Base-by-base conservation (phyloP, 148 eudicot genomes). In the Rhododendron ferrugineum region DNA sequence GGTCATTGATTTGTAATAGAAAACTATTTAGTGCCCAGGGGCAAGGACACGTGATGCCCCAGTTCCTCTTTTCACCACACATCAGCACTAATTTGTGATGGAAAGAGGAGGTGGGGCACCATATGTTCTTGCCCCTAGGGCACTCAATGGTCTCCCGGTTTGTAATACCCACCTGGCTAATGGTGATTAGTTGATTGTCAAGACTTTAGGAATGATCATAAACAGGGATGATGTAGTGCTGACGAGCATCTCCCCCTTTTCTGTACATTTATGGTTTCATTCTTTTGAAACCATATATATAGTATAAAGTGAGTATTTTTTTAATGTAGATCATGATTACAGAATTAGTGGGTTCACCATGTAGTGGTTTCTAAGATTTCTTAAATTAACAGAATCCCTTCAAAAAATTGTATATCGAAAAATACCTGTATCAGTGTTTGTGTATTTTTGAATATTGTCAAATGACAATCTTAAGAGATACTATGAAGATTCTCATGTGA, bases 261-360 rank as follows among this genome's bases (percentile, higher is more conserved):
- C 54, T 49, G 3, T 58, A 58, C 5, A 58, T 58, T 20, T 16
- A 4, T 56, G 60, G 22, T 54, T 54, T 54, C 60, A 54, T 54
- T 54, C 22, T 16, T 54, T 54, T 54, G 6, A 54, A 54, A 54
- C 22, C 60, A 54, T 16, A 54, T 2, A 11, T 54, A 15, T 14
- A 13, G 3, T 49, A 11, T 16, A 54, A 54, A 15, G 60, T 54
- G 60, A 54, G 15, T 54, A 54, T 54, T 54, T 16, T 54, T 54
- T n/a, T 58, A 58, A 58, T 22, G 64, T 20, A 22, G 64, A 58
- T 58, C 64, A 26, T 64, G 72, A n/a, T n/a, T 64, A 26, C 32
- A 66, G 34, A 60, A 84, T 28, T 84, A 86, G 84, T 81, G 87
- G 73, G 66, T 85, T 56, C 87, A 6, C 9, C 60, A 28, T 11